Percentiles rank a stretch among this genome's conserved stretches.
Evolutionary conservation across 352 stramenopile genomes (phyloP).

Genomic region (Phytophthora boehmeriae): DNA sequence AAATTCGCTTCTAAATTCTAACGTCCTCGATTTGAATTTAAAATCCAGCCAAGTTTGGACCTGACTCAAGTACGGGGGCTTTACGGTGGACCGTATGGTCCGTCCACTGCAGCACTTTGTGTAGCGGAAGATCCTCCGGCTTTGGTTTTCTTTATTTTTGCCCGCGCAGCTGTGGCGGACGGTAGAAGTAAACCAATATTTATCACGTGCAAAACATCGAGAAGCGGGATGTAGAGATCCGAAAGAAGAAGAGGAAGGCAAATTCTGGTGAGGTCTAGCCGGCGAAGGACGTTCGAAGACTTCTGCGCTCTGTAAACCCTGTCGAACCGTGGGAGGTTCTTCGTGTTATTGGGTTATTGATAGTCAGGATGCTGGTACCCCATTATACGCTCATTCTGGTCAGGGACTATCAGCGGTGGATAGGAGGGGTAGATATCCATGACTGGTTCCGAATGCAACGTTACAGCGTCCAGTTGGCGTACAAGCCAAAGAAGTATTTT

Average conservation of each 20-base stretch:
- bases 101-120: neutral
- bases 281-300: neutral
- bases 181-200: neutral
- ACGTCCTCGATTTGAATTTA: too few relatives aligned
- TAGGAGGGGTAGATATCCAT: too few relatives aligned
- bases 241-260: neutral
- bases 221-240: neutral
- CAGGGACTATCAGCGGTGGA: conserved; percentile 1
- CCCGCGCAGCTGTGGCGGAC: neutral
- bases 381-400: neutral
- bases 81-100: neutral
- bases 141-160: neutral
- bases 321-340: conserved; percentile 1
- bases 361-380: conserved; percentile 2
- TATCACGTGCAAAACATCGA: neutral
- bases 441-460: too few relatives aligned
- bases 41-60: neutral
- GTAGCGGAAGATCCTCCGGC: neutral
- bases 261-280: neutral
- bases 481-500: too few relatives aligned
- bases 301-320: neutral
- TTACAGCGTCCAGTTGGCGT: too few relatives aligned
- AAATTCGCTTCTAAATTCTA: too few relatives aligned
- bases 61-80: neutral
- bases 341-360: neutral